Percentiles rank a stretch among this genome's conserved stretches.
phyloP scores from a whole-genome alignment of 768 basidiomycete species.

The Auriscalpium vulgare region DNA sequence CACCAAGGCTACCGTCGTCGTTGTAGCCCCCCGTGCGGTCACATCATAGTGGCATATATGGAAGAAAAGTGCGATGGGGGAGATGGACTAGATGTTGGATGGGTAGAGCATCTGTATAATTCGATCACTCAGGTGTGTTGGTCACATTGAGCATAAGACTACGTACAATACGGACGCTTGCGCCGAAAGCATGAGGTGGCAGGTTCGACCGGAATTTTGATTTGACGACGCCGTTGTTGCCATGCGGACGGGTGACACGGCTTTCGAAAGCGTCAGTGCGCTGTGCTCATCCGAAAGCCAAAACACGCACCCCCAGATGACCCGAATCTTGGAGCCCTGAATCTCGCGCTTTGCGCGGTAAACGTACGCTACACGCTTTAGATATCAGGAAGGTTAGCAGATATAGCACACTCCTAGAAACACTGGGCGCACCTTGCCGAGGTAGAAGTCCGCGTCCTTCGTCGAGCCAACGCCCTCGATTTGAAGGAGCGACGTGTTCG shows the following conservation, averaged over 20 bases:
- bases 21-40: slow-evolving; percentile 2
- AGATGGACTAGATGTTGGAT: slow-evolving; percentile 59
- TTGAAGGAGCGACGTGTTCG: slow-evolving; percentile 93
- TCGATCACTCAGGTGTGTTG: background rate
- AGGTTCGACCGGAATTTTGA: slow-evolving; percentile 95
- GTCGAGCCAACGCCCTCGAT: slow-evolving; percentile 93
- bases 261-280: slow-evolving; percentile 27
- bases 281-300: background rate
- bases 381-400: too few relatives aligned
- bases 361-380: slow-evolving; percentile 90
- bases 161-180: slow-evolving; percentile 83
- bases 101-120: slow-evolving; percentile 80
- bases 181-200: slow-evolving; percentile 91
- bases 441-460: slow-evolving; percentile 95
- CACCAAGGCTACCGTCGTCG: too few relatives aligned
- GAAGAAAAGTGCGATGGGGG: slow-evolving; percentile 13
- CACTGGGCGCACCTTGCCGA: slow-evolving; percentile 77
- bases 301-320: slow-evolving; percentile 88
- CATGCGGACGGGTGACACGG: slow-evolving; percentile 90
- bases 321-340: slow-evolving; percentile 88
- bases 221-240: slow-evolving; percentile 92
- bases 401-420: too few relatives aligned
- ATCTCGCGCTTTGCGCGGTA: slow-evolving; percentile 96
- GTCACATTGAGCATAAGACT: background rate
- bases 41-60: slow-evolving; percentile 30